These are phyloP conservation scores for Kingdonia uniflora DNA, from an alignment of 164 flowering plant species.

Conservation along the genomic window DNA sequence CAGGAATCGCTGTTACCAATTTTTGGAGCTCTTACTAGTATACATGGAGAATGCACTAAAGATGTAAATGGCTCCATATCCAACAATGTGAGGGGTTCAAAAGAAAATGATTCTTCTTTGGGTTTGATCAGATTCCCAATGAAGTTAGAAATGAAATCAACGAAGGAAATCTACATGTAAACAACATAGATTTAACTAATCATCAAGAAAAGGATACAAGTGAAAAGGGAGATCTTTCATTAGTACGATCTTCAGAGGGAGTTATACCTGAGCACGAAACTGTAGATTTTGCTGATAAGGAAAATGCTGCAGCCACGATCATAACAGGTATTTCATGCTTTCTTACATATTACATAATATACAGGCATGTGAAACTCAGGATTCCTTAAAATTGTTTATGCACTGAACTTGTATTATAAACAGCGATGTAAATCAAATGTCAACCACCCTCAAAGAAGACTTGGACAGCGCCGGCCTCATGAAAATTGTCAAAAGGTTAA, in stretches of 20 bases:
- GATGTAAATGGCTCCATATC: constrained; percentile 1
- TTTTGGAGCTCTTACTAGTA: too few species aligned
- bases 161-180: constrained; percentile 7
- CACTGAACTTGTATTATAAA: too few species aligned
- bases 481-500: constrained; percentile 24
- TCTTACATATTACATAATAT: too few species aligned
- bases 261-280: constrained; percentile 11
- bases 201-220: background rate
- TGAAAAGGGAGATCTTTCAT: constrained; percentile 1
- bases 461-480: constrained; percentile 9
- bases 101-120: background rate
- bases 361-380: too few species aligned
- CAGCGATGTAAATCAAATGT: background rate
- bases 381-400: too few species aligned
- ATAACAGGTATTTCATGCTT: constrained; percentile 30
- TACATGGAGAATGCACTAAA: too few species aligned
- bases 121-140: too few species aligned
- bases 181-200: background rate
- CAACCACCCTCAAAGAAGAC: constrained; percentile 15
- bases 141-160: constrained; percentile 2
- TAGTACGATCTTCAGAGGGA: constrained; percentile 8
- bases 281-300: constrained; percentile 43
- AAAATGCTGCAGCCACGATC: constrained; percentile 39
- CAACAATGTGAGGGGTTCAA: constrained; percentile 11
- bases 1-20: too few species aligned